Percentiles rank a stretch among this genome's conserved stretches.
Conservation (phyloP, 2,329 filamentous ascomycete species). For the Ceratocystis smalleyi region DNA sequence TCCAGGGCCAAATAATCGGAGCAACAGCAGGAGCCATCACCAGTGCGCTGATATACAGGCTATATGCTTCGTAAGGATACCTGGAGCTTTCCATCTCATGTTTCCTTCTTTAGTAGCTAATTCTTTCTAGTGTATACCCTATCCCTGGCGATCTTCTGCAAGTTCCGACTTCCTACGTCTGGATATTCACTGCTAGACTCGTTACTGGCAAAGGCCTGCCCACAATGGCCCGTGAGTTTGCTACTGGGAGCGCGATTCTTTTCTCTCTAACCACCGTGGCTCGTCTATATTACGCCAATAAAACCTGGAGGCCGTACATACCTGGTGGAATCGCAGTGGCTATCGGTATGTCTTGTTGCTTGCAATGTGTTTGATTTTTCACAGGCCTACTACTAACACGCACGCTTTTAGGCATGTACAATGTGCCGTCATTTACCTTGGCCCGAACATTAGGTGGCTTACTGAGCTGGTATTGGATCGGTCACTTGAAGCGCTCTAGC, state of each 20-base stretch:
- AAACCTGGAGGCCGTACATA: slow-evolving; percentile 56
- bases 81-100: background rate
- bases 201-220: slow-evolving; percentile 85
- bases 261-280: slow-evolving; percentile 58
- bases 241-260: slow-evolving; percentile 54
- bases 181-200: slow-evolving; percentile 89
- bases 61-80: slow-evolving; percentile 52
- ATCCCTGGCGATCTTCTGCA: slow-evolving; percentile 84
- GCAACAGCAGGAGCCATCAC: slow-evolving; percentile 72
- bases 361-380: background rate
- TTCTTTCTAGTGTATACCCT: slow-evolving; percentile 51
- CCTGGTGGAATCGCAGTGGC: slow-evolving; percentile 93
- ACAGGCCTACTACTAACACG: background rate
- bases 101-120: slow-evolving; percentile 21
- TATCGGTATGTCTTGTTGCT: slow-evolving; percentile 43
- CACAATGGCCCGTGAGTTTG: slow-evolving; percentile 66
- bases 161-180: slow-evolving; percentile 87
- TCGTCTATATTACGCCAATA: slow-evolving; percentile 43
- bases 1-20: slow-evolving; percentile 90
- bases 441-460: slow-evolving; percentile 69
- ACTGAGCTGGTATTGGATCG: slow-evolving; percentile 61
- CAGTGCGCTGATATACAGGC: slow-evolving; percentile 70
- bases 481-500: slow-evolving; percentile 36
- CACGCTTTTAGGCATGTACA: slow-evolving; percentile 64
- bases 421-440: slow-evolving; percentile 87